phyloP scores from a whole-genome alignment of 805 yeast species.

The Tetrapisispora arboricola region DNA sequence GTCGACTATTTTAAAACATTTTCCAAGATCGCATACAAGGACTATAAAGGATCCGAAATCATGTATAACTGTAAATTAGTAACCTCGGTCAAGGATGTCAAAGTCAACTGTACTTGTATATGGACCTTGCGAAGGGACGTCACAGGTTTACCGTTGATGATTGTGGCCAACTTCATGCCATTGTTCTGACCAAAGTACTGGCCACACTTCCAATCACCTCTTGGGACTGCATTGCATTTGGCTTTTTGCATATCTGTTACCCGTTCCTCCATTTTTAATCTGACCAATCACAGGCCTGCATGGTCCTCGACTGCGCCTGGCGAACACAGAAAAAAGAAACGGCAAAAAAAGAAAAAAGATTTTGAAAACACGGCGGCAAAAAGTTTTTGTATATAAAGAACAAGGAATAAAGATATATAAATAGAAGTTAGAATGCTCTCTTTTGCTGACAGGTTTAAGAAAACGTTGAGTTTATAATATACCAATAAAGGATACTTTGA shows the following conservation, averaged over 20 bases:
- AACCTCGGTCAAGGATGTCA: conserved; percentile 41
- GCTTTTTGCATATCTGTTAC: background rate
- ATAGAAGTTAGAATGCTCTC: too few relatives aligned
- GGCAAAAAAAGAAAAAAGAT: background rate
- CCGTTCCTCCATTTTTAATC: background rate
- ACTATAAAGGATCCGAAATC: conserved; percentile 78
- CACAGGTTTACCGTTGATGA: conserved; percentile 95
- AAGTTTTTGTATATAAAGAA: too few relatives aligned
- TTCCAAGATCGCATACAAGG: conserved; percentile 80
- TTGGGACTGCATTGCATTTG: too few relatives aligned
- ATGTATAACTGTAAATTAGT: conserved; percentile 77
- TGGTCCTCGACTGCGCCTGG: too few relatives aligned
- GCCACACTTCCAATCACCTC: too few relatives aligned
- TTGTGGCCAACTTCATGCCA: conserved; percentile 87
- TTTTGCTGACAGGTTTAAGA: too few relatives aligned
- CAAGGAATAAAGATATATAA: too few relatives aligned
- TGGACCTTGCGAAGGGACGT: conserved; percentile 94
- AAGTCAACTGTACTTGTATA: conserved; percentile 66
- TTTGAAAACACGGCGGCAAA: background rate
- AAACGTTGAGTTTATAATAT: too few relatives aligned
- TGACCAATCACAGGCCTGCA: background rate
- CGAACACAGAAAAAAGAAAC: too few relatives aligned
- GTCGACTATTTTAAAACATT: conserved; percentile 82
- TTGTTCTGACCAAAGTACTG: conserved; percentile 28
- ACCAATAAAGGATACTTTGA: too few relatives aligned